These are phyloP conservation scores for Apiospora koreana DNA, from an alignment of 2,329 filamentous ascomycete genomes.

Conservation along the genomic window DNA sequence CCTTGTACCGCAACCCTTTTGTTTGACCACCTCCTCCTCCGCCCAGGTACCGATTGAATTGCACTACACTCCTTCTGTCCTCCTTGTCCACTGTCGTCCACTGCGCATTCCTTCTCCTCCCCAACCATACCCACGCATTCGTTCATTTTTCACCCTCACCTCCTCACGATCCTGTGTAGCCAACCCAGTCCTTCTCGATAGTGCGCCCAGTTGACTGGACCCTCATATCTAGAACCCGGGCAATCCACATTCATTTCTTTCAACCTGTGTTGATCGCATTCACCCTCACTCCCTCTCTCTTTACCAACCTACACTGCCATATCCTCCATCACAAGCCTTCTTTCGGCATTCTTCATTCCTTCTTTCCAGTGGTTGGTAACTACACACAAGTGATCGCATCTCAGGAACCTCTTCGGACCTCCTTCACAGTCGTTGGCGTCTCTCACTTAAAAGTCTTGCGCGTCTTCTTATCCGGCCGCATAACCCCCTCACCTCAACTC, in stretches of 20 bases:
- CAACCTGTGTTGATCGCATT: constrained; percentile 34
- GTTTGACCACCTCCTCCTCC: constrained; percentile 9
- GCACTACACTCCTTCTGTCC: constrained; percentile 10
- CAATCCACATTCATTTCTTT: constrained; percentile 26
- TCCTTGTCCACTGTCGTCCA: too few species aligned
- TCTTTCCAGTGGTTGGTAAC: constrained; percentile 10
- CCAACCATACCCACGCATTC: constrained; percentile 18
- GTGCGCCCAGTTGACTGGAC: constrained; percentile 13
- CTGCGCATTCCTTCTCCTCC: constrained; percentile 13
- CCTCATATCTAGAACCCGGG: constrained; percentile 21
- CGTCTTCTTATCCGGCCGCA: not conserved
- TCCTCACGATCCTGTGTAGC: constrained; percentile 28
- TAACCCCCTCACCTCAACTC: not conserved
- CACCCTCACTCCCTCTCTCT: constrained; percentile 22
- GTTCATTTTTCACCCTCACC: constrained; percentile 10
- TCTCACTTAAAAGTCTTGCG: not conserved
- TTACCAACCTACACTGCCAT: constrained; percentile 14
- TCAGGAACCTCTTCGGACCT: not conserved
- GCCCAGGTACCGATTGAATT: constrained; percentile 3
- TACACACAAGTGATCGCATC: constrained; percentile 7
- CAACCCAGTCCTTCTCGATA: constrained; percentile 15
- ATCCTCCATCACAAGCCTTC: constrained; percentile 17
- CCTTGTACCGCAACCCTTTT: constrained; percentile 8
- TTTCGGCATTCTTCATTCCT: constrained; percentile 17
- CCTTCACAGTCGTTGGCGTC: not conserved